Percentiles rank a stretch among this genome's conserved stretches.
Conservation (phyloP, 345 rosid genomes). For the Aegle marmelos region DNA sequence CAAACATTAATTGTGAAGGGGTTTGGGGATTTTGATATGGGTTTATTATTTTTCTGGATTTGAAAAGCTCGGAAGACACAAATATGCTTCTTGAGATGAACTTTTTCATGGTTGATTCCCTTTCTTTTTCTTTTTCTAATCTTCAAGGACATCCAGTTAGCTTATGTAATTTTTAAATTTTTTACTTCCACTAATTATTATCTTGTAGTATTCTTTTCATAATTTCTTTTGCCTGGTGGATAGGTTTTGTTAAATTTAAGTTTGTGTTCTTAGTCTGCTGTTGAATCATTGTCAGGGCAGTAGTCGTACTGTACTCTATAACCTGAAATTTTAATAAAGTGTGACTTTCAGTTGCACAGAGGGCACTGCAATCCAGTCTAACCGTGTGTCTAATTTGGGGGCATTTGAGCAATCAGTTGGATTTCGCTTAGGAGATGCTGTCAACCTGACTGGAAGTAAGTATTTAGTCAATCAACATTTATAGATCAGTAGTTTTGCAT, state of each 20-base stretch:
- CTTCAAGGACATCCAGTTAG: neutral
- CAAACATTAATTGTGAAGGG: neutral
- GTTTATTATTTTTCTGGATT: no score
- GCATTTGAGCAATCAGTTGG: slow-evolving; percentile 29
- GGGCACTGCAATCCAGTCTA: slow-evolving; percentile 20
- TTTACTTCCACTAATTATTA: neutral
- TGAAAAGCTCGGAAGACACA: no score
- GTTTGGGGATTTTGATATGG: neutral
- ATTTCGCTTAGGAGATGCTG: slow-evolving; percentile 28
- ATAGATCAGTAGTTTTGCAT: neutral
- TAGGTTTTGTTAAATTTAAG: neutral
- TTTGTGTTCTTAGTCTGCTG: neutral
- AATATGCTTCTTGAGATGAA: no score
- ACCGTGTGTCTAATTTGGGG: slow-evolving; percentile 28
- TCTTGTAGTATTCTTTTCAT: neutral
- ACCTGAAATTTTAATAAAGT: slow-evolving; percentile 12
- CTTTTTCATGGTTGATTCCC: no score
- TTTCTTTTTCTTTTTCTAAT: neutral
- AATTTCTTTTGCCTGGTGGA: neutral
- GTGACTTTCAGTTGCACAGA: slow-evolving; percentile 30
- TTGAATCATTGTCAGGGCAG: neutral
- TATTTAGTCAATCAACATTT: slow-evolving; percentile 1
- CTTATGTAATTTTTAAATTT: neutral
- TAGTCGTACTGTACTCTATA: neutral
- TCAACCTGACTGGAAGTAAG: slow-evolving; percentile 37